These are phyloP conservation scores for Globisporangium uncinulatum DNA, from an alignment of 352 stramenopile species.

Conservation along the genomic window DNA sequence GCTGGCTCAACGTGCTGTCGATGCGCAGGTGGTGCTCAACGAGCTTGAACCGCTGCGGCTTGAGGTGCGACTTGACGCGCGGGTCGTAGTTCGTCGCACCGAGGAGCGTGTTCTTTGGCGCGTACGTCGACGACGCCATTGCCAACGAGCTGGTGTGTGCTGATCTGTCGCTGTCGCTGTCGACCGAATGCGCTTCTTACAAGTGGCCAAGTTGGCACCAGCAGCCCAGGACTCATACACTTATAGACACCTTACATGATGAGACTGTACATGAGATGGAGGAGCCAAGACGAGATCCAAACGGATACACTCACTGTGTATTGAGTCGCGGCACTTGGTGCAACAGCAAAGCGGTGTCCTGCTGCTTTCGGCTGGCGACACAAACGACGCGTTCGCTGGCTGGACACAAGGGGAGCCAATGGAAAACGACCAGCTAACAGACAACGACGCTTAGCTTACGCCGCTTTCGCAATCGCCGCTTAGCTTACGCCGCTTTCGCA, in stretches of 20 bases:
- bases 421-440: background rate
- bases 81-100: constrained; percentile 71
- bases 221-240: too few relatives aligned
- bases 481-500: constrained; percentile 37
- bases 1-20: constrained; percentile 55
- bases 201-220: constrained; percentile 1
- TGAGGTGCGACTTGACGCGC: constrained; percentile 54
- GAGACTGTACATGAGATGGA: too few relatives aligned
- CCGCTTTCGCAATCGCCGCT: constrained; percentile 30
- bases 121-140: constrained; percentile 35
- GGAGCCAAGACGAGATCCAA: too few relatives aligned
- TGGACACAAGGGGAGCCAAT: too few relatives aligned
- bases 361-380: too few relatives aligned
- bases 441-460: constrained; percentile 17
- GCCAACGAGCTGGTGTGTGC: constrained; percentile 17
- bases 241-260: too few relatives aligned
- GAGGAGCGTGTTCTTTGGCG: constrained; percentile 68
- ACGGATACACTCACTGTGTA: too few relatives aligned
- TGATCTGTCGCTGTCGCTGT: constrained; percentile 1
- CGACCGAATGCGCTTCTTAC: background rate
- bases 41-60: constrained; percentile 80
- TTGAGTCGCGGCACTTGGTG: too few relatives aligned
- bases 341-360: too few relatives aligned
- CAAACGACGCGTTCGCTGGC: too few relatives aligned
- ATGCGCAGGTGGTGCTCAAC: constrained; percentile 48